These are phyloP conservation scores for Rhytidhysteron rufulum DNA, from an alignment of 2,329 filamentous ascomycete species.

Conservation along the genomic window DNA sequence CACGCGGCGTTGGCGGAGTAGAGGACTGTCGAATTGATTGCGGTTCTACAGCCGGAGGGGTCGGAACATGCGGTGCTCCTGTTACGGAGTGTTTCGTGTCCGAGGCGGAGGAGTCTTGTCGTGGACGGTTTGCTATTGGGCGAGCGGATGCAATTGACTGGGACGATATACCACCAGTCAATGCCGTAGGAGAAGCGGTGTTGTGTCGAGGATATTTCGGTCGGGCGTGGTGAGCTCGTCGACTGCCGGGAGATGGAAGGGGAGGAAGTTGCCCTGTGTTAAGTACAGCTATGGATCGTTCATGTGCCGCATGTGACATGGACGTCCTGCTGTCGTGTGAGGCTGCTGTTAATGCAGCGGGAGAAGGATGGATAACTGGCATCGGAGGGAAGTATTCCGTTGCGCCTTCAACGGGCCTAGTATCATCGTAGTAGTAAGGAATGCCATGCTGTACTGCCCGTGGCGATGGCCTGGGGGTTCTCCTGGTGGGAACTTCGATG, in stretches of 20 bases:
- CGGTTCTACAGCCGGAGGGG: constrained; percentile 45
- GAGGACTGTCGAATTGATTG: constrained; percentile 42
- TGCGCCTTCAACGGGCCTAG: constrained; percentile 63
- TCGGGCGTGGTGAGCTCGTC: constrained; percentile 56
- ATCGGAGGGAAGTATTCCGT: constrained; percentile 81
- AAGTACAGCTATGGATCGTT: constrained; percentile 74
- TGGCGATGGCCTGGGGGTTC: constrained; percentile 79
- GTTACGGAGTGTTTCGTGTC: constrained; percentile 40
- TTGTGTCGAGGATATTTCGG: constrained; percentile 66
- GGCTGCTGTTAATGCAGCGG: constrained; percentile 32
- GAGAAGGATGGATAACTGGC: constrained; percentile 41
- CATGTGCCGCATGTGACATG: constrained; percentile 41
- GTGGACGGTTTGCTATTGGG: constrained; percentile 26
- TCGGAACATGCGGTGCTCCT: constrained; percentile 53
- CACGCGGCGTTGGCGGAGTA: constrained; percentile 47
- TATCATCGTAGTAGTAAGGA: constrained; percentile 58
- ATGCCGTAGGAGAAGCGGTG: constrained; percentile 75
- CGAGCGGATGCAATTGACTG: constrained; percentile 38
- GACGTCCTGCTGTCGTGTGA: constrained; percentile 34
- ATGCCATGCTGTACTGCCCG: constrained; percentile 43
- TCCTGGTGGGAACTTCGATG: constrained; percentile 76
- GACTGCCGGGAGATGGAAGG: constrained; percentile 76
- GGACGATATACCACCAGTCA: constrained; percentile 39
- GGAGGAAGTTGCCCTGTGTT: constrained; percentile 75
- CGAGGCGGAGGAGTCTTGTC: constrained; percentile 40